These are phyloP conservation scores for Lepidium africanum DNA, from an alignment of 345 rosid species.

Conservation along the genomic window DNA sequence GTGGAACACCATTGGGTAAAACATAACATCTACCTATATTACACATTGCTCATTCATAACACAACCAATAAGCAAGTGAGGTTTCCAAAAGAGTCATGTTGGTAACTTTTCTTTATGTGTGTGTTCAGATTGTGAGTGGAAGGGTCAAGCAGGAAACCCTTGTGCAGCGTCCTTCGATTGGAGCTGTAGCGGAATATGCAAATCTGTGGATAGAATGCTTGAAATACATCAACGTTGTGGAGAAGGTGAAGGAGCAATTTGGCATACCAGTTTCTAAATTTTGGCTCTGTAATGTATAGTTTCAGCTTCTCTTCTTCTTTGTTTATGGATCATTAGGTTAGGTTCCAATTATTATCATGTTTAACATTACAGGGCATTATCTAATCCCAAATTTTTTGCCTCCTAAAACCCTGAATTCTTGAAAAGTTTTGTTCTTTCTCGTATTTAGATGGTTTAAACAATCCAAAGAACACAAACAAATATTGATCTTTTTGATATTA, in stretches of 20 bases:
- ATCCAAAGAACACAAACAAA: background rate
- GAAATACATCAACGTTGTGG: constrained; percentile 62
- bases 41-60: background rate
- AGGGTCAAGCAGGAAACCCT: constrained; percentile 60
- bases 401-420: background rate
- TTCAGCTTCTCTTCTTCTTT: background rate
- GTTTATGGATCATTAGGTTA: constrained; percentile 4
- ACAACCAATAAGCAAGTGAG: background rate
- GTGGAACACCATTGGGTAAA: constrained; percentile 83
- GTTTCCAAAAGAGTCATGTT: constrained; percentile 3
- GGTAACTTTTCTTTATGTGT: background rate
- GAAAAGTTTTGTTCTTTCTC: background rate
- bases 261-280: constrained; percentile 28
- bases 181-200: constrained; percentile 88
- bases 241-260: constrained; percentile 56
- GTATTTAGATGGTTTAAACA: background rate
- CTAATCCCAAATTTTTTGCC: constrained; percentile 7
- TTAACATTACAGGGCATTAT: background rate
- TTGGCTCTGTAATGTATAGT: constrained; percentile 12
- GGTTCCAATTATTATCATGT: background rate
- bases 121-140: constrained; percentile 62
- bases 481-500: background rate
- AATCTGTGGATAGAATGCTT: constrained; percentile 72
- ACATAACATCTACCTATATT: background rate
- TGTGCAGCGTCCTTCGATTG: constrained; percentile 90